These are phyloP conservation scores for Fusarium chaquense DNA, from an alignment of 2,329 filamentous ascomycete species.

Conservation along the genomic window DNA sequence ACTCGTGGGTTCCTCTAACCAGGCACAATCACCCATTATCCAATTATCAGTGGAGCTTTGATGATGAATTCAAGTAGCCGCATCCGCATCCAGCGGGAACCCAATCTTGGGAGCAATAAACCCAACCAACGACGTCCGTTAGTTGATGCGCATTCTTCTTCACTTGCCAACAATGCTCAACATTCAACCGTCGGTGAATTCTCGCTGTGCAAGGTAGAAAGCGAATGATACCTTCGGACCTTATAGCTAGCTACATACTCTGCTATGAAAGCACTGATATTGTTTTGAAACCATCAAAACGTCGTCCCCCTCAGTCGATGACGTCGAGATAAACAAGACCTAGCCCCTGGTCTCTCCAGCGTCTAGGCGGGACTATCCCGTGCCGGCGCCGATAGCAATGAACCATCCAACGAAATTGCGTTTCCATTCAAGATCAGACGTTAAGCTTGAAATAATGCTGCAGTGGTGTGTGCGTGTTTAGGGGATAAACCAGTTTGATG, in stretches of 20 bases:
- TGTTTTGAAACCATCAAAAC: constrained; percentile 15
- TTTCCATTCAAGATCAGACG: constrained; percentile 19
- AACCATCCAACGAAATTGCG: constrained; percentile 32
- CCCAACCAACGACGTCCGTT: not conserved
- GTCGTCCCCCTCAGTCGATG: constrained; percentile 8
- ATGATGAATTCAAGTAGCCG: constrained; percentile 29
- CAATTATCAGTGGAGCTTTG: constrained; percentile 31
- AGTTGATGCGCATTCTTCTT: not conserved
- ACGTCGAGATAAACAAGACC: constrained; percentile 24
- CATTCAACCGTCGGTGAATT: not conserved
- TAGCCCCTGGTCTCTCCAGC: constrained; percentile 18
- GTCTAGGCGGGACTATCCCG: constrained; percentile 30
- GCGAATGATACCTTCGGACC: not conserved
- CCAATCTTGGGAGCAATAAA: not conserved
- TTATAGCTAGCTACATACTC: not conserved
- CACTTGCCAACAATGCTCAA: not conserved
- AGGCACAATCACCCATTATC: constrained; percentile 22
- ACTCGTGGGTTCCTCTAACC: constrained; percentile 13
- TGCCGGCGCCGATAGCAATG: constrained; percentile 24
- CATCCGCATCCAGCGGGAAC: constrained; percentile 33
- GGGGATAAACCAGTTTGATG: constrained; percentile 11
- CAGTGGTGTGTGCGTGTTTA: not conserved
- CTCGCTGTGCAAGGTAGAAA: not conserved
- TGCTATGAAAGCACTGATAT: not conserved
- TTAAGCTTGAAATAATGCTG: constrained; percentile 19